Evolutionary conservation across 1,284 basidiomycete genomes (phyloP).

Genomic region (Lentinula novae-zelandiae): DNA sequence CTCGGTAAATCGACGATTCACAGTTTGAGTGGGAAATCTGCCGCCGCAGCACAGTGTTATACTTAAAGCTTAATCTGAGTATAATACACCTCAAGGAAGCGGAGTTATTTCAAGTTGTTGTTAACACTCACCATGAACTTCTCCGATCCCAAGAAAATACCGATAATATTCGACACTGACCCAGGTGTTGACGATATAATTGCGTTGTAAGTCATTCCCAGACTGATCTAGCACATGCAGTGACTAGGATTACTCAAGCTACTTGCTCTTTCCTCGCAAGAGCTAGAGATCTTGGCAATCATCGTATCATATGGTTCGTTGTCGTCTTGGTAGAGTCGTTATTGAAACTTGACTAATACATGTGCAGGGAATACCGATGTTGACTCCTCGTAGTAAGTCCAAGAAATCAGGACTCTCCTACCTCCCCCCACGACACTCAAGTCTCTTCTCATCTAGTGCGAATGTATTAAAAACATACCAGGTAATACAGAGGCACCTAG

Average conservation of each 20-base stretch:
- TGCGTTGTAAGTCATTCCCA: conserved; percentile 53
- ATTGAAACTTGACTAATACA: neutral
- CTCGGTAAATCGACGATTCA: too few relatives aligned
- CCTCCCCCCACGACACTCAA: neutral
- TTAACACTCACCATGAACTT: neutral
- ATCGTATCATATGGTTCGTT: conserved; percentile 72
- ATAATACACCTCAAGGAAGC: neutral
- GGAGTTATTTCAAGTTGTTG: neutral
- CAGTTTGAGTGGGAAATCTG: too few relatives aligned
- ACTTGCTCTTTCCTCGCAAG: conserved; percentile 70
- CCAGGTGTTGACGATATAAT: conserved; percentile 92
- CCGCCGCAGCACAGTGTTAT: neutral
- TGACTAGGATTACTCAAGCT: conserved; percentile 36
- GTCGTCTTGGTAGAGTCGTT: conserved; percentile 4
- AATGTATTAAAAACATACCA: conserved; percentile 84
- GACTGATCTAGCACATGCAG: conserved; percentile 9
- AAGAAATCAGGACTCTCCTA: too few relatives aligned
- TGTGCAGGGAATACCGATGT: conserved; percentile 67
- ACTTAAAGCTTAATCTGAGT: neutral
- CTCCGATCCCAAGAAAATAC: neutral
- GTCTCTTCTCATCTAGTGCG: conserved; percentile 9
- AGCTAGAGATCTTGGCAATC: conserved; percentile 76
- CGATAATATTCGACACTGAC: conserved; percentile 65
- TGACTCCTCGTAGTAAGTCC: conserved; percentile 52
- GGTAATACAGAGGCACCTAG: conserved; percentile 64